These are phyloP conservation scores for Skeletonema tropicum DNA, from an alignment of 108 stramenopile species.

Conservation along the genomic window DNA sequence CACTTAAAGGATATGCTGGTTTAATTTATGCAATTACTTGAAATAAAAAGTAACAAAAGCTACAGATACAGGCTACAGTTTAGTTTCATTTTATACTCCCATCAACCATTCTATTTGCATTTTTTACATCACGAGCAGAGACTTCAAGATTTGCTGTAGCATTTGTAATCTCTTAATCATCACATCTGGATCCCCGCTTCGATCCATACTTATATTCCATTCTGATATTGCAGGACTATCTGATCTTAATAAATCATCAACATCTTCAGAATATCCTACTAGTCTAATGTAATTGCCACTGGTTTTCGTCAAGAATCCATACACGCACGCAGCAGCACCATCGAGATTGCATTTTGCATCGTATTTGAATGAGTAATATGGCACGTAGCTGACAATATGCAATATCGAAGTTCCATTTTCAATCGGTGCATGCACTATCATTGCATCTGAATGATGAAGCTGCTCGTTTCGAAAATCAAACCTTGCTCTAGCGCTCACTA, in stretches of 20 bases:
- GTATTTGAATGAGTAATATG: background rate
- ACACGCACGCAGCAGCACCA: background rate
- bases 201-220: background rate
- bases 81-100: background rate
- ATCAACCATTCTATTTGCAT: background rate
- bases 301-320: background rate
- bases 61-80: background rate
- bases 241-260: background rate
- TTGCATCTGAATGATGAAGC: background rate
- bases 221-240: background rate
- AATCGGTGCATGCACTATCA: background rate
- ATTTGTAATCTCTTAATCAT: background rate
- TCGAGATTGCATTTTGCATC: background rate
- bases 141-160: background rate
- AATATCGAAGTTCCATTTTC: background rate
- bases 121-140: background rate
- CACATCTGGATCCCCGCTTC: background rate
- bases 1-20: background rate
- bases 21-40: background rate
- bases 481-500: background rate
- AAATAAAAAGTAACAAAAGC: background rate
- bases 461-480: background rate
- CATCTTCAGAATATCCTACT: background rate
- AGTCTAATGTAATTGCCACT: background rate
- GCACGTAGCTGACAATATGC: background rate